These are phyloP conservation scores for Ceratocystis diversiconidia DNA, from an alignment of 2,329 filamentous ascomycete genomes.

Conservation along the genomic window DNA sequence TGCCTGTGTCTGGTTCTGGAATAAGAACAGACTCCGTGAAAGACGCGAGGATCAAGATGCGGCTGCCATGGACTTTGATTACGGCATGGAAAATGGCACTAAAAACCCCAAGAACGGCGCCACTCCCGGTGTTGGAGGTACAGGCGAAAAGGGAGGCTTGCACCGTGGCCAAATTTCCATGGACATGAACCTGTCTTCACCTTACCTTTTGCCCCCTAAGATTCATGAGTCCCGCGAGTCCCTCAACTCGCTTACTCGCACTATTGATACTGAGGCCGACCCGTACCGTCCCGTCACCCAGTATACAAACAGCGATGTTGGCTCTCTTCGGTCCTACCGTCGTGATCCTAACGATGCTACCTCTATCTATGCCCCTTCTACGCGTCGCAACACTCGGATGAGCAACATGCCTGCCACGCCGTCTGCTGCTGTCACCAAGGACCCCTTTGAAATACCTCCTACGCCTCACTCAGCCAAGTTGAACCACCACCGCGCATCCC, in stretches of 20 bases:
- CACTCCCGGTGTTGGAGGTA: not conserved
- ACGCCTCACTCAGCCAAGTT: slow-evolving; percentile 8
- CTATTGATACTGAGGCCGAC: slow-evolving; percentile 61
- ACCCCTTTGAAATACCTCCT: slow-evolving; percentile 16
- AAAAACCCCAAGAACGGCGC: slow-evolving; percentile 26
- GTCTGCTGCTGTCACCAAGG: slow-evolving; percentile 11
- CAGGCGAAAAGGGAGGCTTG: slow-evolving; percentile 37
- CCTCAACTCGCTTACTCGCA: slow-evolving; percentile 68
- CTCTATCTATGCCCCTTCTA: slow-evolving; percentile 32
- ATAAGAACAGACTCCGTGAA: slow-evolving; percentile 58
- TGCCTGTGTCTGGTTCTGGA: slow-evolving; percentile 63
- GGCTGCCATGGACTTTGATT: slow-evolving; percentile 83
- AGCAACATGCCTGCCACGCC: slow-evolving; percentile 34
- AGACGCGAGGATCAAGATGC: slow-evolving; percentile 68
- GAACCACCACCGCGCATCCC: slow-evolving; percentile 3
- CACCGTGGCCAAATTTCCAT: slow-evolving; percentile 47
- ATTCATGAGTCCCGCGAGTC: slow-evolving; percentile 71
- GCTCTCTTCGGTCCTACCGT: slow-evolving; percentile 40
- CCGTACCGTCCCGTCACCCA: slow-evolving; percentile 57
- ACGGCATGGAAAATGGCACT: slow-evolving; percentile 53
- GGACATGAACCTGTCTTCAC: slow-evolving; percentile 63
- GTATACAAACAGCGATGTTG: slow-evolving; percentile 43
- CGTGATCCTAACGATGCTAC: slow-evolving; percentile 27
- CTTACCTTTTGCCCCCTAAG: slow-evolving; percentile 83
- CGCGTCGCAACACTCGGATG: slow-evolving; percentile 26